Percentiles rank a stretch among this genome's conserved stretches.
Evolutionary conservation across 2,329 filamentous ascomycete species (phyloP).

Genomic region (Didymosphaeria variabile): DNA sequence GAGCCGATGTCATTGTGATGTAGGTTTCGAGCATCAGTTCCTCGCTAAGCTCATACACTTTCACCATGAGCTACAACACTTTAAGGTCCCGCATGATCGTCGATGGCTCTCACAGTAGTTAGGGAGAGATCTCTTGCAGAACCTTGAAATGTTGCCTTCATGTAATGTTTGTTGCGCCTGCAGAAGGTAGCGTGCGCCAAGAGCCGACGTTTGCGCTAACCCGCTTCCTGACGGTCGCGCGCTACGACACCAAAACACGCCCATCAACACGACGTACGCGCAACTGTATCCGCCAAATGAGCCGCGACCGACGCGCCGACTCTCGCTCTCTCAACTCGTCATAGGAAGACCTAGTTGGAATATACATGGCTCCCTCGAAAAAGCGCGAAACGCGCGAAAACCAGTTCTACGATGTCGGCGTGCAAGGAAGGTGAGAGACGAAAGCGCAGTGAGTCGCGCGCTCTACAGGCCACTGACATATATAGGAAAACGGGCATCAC

Average conservation of each 20-base stretch:
- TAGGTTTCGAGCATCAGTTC: too few species aligned
- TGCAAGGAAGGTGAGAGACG: slow-evolving; percentile 48
- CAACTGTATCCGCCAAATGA: slow-evolving; percentile 23
- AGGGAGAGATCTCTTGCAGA: too few species aligned
- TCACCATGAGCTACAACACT: too few species aligned
- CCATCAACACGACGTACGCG: slow-evolving; percentile 21
- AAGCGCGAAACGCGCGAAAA: slow-evolving; percentile 52
- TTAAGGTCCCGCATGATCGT: too few species aligned
- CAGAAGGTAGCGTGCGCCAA: background rate
- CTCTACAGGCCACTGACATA: slow-evolving; percentile 18
- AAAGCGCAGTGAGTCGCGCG: slow-evolving; percentile 8
- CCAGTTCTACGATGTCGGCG: slow-evolving; percentile 51
- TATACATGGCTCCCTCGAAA: slow-evolving; percentile 44
- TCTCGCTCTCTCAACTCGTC: background rate
- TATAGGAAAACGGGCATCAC: slow-evolving; percentile 87
- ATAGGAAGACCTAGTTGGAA: slow-evolving; percentile 1
- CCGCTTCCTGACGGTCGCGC: background rate
- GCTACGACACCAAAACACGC: slow-evolving; percentile 18
- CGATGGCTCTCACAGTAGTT: too few species aligned
- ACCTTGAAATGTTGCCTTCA: too few species aligned
- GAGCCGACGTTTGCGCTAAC: background rate
- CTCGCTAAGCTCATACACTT: too few species aligned
- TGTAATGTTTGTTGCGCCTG: background rate
- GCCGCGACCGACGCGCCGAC: slow-evolving; percentile 29
- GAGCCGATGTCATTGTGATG: too few species aligned